Percentiles rank a stretch among this genome's conserved stretches.
These are phyloP conservation scores for Xylaria sp. DNA, from an alignment of 2,329 filamentous ascomycete species.

Conservation along the genomic window DNA sequence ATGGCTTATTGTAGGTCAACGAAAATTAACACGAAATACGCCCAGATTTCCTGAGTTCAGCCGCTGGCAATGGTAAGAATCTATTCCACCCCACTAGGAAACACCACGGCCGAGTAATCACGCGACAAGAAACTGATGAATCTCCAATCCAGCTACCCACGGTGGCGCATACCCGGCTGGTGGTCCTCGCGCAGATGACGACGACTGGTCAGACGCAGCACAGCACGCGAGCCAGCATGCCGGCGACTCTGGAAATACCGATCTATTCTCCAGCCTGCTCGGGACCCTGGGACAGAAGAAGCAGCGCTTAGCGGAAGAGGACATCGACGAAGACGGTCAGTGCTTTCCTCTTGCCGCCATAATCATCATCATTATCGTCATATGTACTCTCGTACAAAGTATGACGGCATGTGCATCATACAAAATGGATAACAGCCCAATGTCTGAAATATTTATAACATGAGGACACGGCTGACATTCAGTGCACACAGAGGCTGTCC, in stretches of 20 bases:
- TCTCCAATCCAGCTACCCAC: constrained; percentile 43
- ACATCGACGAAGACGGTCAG: constrained; percentile 63
- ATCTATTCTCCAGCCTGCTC: constrained; percentile 63
- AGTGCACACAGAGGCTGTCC: constrained; percentile 67
- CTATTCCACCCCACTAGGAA: not conserved
- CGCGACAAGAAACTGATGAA: constrained; percentile 14
- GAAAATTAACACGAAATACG: constrained; percentile 27
- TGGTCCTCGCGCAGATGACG: constrained; percentile 55
- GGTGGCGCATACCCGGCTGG: constrained; percentile 50
- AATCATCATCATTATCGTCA: not conserved
- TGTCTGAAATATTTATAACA: not conserved
- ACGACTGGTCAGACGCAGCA: constrained; percentile 61
- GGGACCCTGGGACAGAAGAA: constrained; percentile 62
- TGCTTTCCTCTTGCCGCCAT: constrained; percentile 15
- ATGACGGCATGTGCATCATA: not conserved
- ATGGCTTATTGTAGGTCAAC: constrained; percentile 3
- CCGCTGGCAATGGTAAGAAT: constrained; percentile 46
- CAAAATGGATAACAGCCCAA: not conserved
- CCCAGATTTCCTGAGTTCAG: constrained; percentile 30
- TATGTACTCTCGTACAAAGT: not conserved
- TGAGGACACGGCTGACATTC: constrained; percentile 13
- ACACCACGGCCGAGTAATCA: constrained; percentile 8
- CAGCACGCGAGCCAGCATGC: constrained; percentile 60
- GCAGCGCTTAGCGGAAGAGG: constrained; percentile 58
- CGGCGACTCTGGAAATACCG: constrained; percentile 58